Percentiles rank a stretch among this genome's conserved stretches.
phyloP scores from a whole-genome alignment of 2,329 filamentous ascomycete species.

The Alternaria alternata region DNA sequence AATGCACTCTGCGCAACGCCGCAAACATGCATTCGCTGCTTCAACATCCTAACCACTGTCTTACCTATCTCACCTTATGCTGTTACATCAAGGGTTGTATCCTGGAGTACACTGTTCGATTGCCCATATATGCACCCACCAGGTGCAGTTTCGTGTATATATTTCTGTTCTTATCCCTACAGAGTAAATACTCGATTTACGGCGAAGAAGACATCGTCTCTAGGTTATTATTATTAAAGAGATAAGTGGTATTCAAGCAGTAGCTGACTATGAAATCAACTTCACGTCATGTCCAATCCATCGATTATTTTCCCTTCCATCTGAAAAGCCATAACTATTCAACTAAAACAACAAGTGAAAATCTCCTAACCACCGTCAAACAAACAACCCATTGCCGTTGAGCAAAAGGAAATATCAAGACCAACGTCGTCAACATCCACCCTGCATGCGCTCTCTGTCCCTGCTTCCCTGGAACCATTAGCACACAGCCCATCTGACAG shows the following conservation, averaged over 20 bases:
- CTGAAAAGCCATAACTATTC: not conserved
- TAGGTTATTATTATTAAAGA: not conserved
- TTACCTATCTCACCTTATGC: not conserved
- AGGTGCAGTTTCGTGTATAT: not conserved
- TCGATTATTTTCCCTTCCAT: not conserved
- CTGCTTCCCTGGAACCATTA: not conserved
- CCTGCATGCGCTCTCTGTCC: not conserved
- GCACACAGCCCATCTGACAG: not conserved
- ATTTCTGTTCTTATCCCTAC: not conserved
- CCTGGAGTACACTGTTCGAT: not conserved
- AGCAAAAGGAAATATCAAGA: not conserved
- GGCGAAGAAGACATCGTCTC: not conserved
- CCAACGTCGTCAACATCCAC: not conserved
- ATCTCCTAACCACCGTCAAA: not conserved
- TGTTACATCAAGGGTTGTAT: not conserved
- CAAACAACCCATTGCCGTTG: not conserved
- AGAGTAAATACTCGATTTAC: not conserved
- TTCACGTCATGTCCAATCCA: not conserved
- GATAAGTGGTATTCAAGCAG: not conserved
- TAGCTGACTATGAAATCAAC: not conserved
- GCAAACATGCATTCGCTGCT: not conserved
- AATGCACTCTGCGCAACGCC: not conserved
- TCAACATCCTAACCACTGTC: not conserved
- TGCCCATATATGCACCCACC: not conserved
- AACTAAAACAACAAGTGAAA: not conserved